Conservation (phyloP, 2,329 filamentous ascomycete genomes). For the Claviceps pusilla region DNA sequence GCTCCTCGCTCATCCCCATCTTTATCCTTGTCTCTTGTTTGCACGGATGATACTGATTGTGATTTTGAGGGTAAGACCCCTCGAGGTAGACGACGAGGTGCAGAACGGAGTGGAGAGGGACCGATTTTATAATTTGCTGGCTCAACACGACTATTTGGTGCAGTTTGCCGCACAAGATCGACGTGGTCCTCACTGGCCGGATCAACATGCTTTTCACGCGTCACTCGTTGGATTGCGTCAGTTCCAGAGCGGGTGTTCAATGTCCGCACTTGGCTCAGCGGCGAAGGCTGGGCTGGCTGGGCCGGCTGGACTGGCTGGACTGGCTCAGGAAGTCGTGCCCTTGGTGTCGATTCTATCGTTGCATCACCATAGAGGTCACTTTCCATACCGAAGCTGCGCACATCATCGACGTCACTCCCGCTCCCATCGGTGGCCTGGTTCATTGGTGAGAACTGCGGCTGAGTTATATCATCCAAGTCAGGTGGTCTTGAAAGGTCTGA, state of each 20-base stretch:
- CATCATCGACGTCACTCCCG: conserved; percentile 15
- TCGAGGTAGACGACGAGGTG: conserved; percentile 2
- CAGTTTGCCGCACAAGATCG: neutral
- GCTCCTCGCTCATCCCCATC: neutral
- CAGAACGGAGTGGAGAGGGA: conserved; percentile 2
- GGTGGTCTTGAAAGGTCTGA: conserved; percentile 4
- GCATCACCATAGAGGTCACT: conserved; percentile 22
- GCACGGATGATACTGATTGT: neutral
- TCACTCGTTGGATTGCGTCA: neutral
- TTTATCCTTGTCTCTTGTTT: neutral
- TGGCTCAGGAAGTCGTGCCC: neutral
- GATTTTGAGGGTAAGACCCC: neutral
- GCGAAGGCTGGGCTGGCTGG: neutral
- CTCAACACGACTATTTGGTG: neutral
- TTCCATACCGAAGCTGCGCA: conserved; percentile 22
- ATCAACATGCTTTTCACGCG: neutral
- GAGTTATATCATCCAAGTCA: neutral
- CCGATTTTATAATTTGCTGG: neutral
- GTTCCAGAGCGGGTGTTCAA: neutral
- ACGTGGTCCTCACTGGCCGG: neutral
- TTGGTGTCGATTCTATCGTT: conserved; percentile 19
- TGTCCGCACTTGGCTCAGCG: neutral
- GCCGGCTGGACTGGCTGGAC: neutral
- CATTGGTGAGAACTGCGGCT: neutral
- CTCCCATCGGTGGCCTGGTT: conserved; percentile 7